A percentile compares a stretch with the other conserved stretches of the same genome.
phyloP scores from a whole-genome alignment of 2,329 filamentous ascomycete genomes.

The Exophiala calicioides region DNA sequence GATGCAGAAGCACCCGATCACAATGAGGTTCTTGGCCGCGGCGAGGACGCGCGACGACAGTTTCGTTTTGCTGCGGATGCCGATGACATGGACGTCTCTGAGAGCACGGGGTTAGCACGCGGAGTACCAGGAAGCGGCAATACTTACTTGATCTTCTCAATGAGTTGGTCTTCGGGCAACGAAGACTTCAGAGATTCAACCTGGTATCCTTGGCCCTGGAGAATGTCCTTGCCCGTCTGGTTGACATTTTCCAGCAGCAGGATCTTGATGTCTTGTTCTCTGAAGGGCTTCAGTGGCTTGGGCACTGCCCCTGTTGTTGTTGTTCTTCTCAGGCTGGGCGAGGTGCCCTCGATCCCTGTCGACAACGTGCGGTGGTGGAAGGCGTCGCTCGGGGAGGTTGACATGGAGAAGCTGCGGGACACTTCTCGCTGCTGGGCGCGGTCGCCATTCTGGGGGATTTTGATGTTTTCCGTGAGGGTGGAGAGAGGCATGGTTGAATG shows the following conservation, averaged over 20 bases:
- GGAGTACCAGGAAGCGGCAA: conserved; percentile 2
- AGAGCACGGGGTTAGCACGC: no score
- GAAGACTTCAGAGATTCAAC: conserved; percentile 90
- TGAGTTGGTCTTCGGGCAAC: conserved; percentile 86
- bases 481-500: conserved; percentile 27
- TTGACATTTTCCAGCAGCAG: conserved; percentile 96
- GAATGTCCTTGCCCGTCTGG: conserved; percentile 78
- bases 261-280: conserved; percentile 95
- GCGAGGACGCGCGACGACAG: conserved; percentile 80
- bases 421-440: conserved; percentile 41
- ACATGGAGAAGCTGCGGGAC: conserved; percentile 66
- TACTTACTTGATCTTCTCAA: conserved; percentile 85
- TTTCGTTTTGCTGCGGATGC: conserved; percentile 97
- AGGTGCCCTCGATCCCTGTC: conserved; percentile 42
- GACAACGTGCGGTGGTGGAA: conserved; percentile 55
- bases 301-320: conserved; percentile 47
- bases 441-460: conserved; percentile 24
- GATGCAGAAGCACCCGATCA: conserved; percentile 98
- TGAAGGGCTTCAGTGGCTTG: conserved; percentile 92
- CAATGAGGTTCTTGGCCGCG: conserved; percentile 90
- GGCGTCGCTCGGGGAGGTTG: conserved; percentile 71
- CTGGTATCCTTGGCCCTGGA: conserved; percentile 87
- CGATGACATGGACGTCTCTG: conserved; percentile 94
- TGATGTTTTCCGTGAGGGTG: conserved; percentile 28
- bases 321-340: conserved; percentile 43